Conservation (phyloP, 2,329 filamentous ascomycete genomes). For the Lasiodiplodia sp. region DNA sequence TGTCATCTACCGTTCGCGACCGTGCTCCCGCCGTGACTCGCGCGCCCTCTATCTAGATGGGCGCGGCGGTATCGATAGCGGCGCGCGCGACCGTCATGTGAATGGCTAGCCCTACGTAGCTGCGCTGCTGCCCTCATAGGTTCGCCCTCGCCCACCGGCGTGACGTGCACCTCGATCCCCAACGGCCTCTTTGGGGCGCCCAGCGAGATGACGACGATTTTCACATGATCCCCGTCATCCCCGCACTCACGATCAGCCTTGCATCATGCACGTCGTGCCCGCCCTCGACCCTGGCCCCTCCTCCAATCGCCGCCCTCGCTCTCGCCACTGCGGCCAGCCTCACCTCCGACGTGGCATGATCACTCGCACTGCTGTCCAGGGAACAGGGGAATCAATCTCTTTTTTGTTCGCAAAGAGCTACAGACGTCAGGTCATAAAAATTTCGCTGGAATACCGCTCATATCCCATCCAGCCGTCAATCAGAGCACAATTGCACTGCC, state of each 20-base stretch:
- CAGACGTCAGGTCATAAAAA: conserved; percentile 29
- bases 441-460: conserved; percentile 24
- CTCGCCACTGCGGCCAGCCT: conserved; percentile 15
- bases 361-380: conserved; percentile 1
- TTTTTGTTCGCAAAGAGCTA: conserved; percentile 27
- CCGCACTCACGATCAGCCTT: conserved; percentile 25
- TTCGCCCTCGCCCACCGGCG: background rate
- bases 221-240: conserved; percentile 27
- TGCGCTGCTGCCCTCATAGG: background rate
- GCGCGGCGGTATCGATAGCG: conserved; percentile 12
- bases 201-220: conserved; percentile 14
- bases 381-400: conserved; percentile 23
- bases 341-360: conserved; percentile 15
- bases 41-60: background rate
- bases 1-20: conserved; percentile 6
- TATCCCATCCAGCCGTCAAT: conserved; percentile 29
- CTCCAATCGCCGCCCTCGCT: conserved; percentile 15
- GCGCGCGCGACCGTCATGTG: background rate
- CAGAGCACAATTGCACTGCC: conserved; percentile 20
- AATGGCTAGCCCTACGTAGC: conserved; percentile 12
- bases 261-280: conserved; percentile 26
- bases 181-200: background rate
- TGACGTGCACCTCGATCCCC: conserved; percentile 7
- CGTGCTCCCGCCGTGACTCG: conserved; percentile 17
- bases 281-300: conserved; percentile 17